A percentile compares a stretch with the other conserved stretches of the same genome.
Conservation (phyloP, 768 basidiomycete genomes). For the Russula emetica region DNA sequence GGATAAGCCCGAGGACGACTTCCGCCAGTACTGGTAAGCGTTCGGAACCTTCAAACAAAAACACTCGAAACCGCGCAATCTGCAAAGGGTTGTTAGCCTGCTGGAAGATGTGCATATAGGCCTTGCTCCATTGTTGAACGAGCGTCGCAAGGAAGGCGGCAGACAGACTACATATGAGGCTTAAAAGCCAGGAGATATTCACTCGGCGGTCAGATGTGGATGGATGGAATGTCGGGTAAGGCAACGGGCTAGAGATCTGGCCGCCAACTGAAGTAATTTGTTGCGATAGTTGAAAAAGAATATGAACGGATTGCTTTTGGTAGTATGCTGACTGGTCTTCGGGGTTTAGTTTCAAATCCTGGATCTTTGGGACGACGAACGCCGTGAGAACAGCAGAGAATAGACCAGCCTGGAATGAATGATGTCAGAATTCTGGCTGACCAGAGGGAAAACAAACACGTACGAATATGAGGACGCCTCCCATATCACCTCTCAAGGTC, state of each 20-base stretch:
- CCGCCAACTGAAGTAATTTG: not conserved
- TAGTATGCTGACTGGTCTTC: not conserved
- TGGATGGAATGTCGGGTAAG: not conserved
- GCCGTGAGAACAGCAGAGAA: slow-evolving; percentile 8
- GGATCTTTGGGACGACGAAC: not conserved
- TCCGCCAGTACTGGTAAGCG: not conserved
- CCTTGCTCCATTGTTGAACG: slow-evolving; percentile 9
- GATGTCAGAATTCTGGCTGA: not conserved
- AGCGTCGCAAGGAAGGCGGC: not conserved
- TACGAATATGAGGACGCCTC: not conserved
- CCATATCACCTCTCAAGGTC: not conserved
- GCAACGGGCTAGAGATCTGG: not conserved
- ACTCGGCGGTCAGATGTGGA: not conserved
- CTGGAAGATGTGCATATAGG: not conserved
- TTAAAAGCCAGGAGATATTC: not conserved
- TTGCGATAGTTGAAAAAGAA: slow-evolving; percentile 8
- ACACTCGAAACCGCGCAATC: not conserved
- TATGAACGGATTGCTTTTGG: not conserved
- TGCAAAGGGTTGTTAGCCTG: not conserved
- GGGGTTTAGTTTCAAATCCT: not conserved
- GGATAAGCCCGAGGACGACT: not conserved
- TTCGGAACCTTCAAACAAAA: not conserved
- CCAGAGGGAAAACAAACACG: not conserved
- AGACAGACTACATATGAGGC: slow-evolving; percentile 7
- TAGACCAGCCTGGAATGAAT: not conserved